Evolutionary conservation across 192 early-diverging fungal genomes (phyloP), one percentile per base, ranked within the genome.

Genomic region (Coemansia reversa): DNA sequence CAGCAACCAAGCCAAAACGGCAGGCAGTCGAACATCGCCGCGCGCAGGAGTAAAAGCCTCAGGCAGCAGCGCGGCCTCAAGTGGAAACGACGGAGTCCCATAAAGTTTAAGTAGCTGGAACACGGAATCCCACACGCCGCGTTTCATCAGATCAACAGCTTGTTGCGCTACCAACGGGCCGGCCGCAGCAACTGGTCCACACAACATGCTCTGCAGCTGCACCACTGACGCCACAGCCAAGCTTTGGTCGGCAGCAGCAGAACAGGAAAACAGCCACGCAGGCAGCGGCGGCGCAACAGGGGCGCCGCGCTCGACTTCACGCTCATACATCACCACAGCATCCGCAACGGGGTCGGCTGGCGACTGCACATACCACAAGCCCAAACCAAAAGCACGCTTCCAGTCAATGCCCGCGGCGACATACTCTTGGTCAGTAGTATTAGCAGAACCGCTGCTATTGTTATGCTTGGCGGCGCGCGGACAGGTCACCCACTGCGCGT

Each of bases 41-140:
- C 74, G 63, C 20, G 87, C 77, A 0, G 84, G 67, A 1, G 84
- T 67, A 58, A 92, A 83, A 7, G 84, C 83, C 50, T 79, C 62
- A 2, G 90, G 87, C 23, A 82, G 53, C 54, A 95, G 80, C 0
- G 84, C 85, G 20, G 65, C 70, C 55, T 90, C 88, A 14, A 92
- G 71, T 5, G 70, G 63, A 49, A 79, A 81, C 4, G 82, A 65
- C 18, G 69, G 51, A 12, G 87, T 62, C 8, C 80, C 78, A 58
- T 66, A 83, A 11, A 93, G 66, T 55, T 86, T 84, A 12, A 97
- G 72, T 28, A 97, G 81, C 69, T 92, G 91, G 66, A 85, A 97
- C 42, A 78, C 81, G 22, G 92, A 79, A 62, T 94, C 91, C 54
- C 67, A 83, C 25, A 69, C 68, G 14, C 56, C 51, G 22, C 67